Evolutionary conservation across 352 stramenopile genomes (phyloP).

Genomic region (Pythium dissimile): DNA sequence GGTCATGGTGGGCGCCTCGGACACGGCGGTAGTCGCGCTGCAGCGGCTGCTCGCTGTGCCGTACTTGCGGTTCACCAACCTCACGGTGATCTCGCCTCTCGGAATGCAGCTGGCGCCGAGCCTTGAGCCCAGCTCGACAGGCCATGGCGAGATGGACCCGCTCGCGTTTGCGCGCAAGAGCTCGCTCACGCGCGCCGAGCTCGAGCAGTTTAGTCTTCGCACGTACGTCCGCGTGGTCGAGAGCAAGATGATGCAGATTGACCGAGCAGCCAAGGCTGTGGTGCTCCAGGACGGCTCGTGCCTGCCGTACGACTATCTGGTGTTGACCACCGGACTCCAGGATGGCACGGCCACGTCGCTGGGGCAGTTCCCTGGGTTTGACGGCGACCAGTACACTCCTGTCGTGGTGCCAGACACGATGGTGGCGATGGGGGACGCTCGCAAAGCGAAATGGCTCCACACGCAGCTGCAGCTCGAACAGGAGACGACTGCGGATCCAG

Average conservation of each 20-base stretch:
- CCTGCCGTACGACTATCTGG: slow-evolving; percentile 65
- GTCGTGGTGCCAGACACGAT: slow-evolving; percentile 11
- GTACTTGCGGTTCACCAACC: slow-evolving; percentile 84
- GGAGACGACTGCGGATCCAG: not conserved
- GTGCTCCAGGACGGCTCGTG: slow-evolving; percentile 57
- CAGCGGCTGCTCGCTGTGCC: slow-evolving; percentile 69
- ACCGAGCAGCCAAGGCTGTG: slow-evolving; percentile 45
- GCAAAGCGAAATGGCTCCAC: slow-evolving; percentile 19
- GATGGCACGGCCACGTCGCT: slow-evolving; percentile 26
- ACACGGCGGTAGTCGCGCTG: slow-evolving; percentile 76
- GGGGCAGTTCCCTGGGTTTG: slow-evolving; percentile 19
- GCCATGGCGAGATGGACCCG: too few relatives aligned
- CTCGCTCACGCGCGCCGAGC: slow-evolving; percentile 22
- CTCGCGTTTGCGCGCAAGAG: slow-evolving; percentile 54
- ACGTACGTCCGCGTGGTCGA: slow-evolving; percentile 44
- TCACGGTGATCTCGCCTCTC: slow-evolving; percentile 81
- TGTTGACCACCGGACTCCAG: slow-evolving; percentile 56
- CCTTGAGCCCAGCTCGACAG: slow-evolving; percentile 13
- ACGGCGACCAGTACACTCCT: slow-evolving; percentile 19
- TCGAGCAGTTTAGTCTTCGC: slow-evolving; percentile 39
- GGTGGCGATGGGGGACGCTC: slow-evolving; percentile 22
- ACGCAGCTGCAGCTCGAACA: slow-evolving; percentile 10
- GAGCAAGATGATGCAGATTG: slow-evolving; percentile 49
- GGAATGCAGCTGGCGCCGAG: slow-evolving; percentile 45
- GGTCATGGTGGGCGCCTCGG: slow-evolving; percentile 82